A percentile compares a stretch with the other conserved stretches of the same genome.
Conservation (phyloP, 2,329 filamentous ascomycete species). For the Colletotrichum tanaceti region DNA sequence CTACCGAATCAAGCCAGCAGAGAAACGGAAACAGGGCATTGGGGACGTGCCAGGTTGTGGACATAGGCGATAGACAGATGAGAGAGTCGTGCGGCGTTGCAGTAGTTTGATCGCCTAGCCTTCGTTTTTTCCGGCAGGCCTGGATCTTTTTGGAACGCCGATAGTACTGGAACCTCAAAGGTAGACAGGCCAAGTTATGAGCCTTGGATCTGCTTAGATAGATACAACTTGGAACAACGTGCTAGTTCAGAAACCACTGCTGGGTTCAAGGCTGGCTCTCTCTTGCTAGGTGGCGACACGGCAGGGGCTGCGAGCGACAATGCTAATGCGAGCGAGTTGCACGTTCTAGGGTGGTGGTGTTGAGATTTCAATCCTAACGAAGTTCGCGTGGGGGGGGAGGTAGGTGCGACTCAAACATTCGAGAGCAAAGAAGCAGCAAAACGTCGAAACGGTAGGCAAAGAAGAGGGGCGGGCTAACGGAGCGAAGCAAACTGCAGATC, state of each 20-base stretch:
- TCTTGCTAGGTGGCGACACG: conserved; percentile 17
- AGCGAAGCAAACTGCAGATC: neutral
- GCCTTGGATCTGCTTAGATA: neutral
- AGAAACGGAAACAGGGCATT: conserved; percentile 12
- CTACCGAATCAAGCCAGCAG: conserved; percentile 21
- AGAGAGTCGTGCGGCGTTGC: conserved; percentile 1
- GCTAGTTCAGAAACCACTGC: neutral
- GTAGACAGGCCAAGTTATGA: neutral
- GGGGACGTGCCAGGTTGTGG: conserved; percentile 1
- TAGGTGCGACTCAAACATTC: neutral
- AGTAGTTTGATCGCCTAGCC: conserved; percentile 1
- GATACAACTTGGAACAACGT: neutral
- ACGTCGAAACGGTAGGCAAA: conserved; percentile 5
- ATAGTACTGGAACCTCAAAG: conserved; percentile 25
- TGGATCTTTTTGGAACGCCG: conserved; percentile 4
- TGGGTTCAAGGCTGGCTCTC: conserved; percentile 13
- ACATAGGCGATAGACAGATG: neutral
- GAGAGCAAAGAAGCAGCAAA: neutral
- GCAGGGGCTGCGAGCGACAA: conserved; percentile 4
- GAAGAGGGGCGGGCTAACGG: neutral
- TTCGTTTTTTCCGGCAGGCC: conserved; percentile 14
- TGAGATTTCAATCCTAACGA: conserved; percentile 7
- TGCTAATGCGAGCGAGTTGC: conserved; percentile 14
- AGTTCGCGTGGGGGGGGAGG: conserved; percentile 10
- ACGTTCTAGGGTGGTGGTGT: conserved; percentile 17